Base-by-base conservation (phyloP, 2,329 filamentous ascomycete genomes). In the Cladosporium sp. region DNA sequence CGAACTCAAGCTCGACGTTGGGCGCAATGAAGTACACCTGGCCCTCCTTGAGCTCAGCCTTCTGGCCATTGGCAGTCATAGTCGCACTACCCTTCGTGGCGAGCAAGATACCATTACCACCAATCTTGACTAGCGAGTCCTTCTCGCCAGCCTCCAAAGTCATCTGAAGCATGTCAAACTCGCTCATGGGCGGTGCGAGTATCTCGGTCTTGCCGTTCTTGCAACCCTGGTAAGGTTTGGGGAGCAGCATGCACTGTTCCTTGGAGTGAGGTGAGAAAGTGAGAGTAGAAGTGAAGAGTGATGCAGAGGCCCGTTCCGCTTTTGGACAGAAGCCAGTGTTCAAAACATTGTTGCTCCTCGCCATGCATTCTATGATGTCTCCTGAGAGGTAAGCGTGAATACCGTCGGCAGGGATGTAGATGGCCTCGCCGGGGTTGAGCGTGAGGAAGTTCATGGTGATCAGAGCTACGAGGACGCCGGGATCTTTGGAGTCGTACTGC, bases 331-430 rank as follows among this genome's bases (percentile, higher is more conserved):
- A 90, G 0, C 88, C 88, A 0, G 83, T 84, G 70, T 89, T 89
- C 50, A 91, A 77, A 1, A 91, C 87, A 58, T 90, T 90, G 74
- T 91, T 86, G 19, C 80, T 85, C 7, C 87, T 80, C 1, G 88
- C 88, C 88, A 91, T 91, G 72, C 87, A 90, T 71, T 91, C 88
- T 64, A 91, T 83, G 52, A 91, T 89, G 67, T 90, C 84, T 3
- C 88, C 88, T 3, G 80, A 80, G 0, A 91, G 75, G 66, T 90
- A 91, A 0, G 87, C 87, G 66, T 91, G 87, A 55, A 90, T 88
- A 4, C 86, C 87, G 62, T 90, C 87, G 0, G 86, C 86, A 0
- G 87, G 87, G 15, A 91, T 86, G 68, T 83, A 89, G 52, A 91
- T 79, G 8, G 83, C 81, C 52, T 90, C 82, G 15, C 88, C 87